These are phyloP conservation scores for Protostelium mycophagum DNA, from an alignment of 78 protist genomes.

Conservation along the genomic window DNA sequence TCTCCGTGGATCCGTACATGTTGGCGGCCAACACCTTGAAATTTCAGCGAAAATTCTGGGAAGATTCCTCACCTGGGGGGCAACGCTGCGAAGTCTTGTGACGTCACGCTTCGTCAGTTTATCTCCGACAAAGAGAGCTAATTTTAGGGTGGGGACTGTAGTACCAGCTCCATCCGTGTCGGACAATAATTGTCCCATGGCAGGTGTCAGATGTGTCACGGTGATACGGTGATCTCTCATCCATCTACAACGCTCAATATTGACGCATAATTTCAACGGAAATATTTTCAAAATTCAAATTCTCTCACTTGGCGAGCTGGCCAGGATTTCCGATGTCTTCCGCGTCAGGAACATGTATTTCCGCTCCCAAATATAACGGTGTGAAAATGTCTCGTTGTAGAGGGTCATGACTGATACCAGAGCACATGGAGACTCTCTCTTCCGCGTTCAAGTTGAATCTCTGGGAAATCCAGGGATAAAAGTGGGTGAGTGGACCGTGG, in stretches of 20 bases:
- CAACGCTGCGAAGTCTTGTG: constrained; percentile 31
- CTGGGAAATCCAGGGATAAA: constrained; percentile 73
- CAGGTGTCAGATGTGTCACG: constrained; percentile 75
- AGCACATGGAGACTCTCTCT: constrained; percentile 69
- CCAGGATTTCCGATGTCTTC: constrained; percentile 72
- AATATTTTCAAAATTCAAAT: background rate
- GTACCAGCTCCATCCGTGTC: constrained; percentile 25
- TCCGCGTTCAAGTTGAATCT: constrained; percentile 14
- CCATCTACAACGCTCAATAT: constrained; percentile 23
- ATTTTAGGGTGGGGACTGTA: constrained; percentile 19
- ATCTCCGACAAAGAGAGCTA: constrained; percentile 78
- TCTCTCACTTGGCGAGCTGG: constrained; percentile 32
- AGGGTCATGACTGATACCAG: constrained; percentile 86
- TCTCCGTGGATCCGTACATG: constrained; percentile 84
- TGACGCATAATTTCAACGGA: background rate
- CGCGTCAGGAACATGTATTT: constrained; percentile 45
- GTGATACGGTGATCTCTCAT: constrained; percentile 35
- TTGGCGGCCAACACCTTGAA: constrained; percentile 43
- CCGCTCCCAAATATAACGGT: constrained; percentile 78
- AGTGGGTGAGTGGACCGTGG: constrained; percentile 72
- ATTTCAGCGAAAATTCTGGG: background rate
- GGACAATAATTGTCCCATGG: constrained; percentile 72
- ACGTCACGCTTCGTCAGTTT: constrained; percentile 65
- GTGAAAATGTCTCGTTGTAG: constrained; percentile 87
- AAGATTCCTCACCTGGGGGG: constrained; percentile 11